Base-by-base conservation (phyloP, 2,329 filamentous ascomycete species). In the Colletotrichum incanum region DNA sequence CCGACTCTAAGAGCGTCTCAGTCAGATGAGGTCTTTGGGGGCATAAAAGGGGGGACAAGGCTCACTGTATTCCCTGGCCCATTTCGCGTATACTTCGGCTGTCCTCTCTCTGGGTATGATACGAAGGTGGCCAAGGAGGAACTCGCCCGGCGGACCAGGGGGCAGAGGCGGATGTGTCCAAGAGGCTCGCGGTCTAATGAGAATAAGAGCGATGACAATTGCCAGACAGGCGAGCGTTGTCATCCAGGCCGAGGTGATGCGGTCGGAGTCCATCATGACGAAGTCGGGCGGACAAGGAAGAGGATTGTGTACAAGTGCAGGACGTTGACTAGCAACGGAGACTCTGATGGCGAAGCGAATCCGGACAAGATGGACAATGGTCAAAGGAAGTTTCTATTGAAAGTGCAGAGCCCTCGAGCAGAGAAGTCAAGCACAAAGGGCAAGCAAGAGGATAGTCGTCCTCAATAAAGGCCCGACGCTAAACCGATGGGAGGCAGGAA, bases 51-150 rank as follows among this genome's bases (percentile, higher is more conserved):
- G 26, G 47, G 9, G 45, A 37, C 34, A 14, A 12, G 20, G 37
- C 73, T 69, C 28, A 94, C 92, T 80, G 94, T 93, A 78, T 94
- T 71, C 58, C 41, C 70, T 65, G 26, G 72, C 73, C 74, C 74
- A 75, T 59, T 74, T 52, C 7, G 71, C 64, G 55, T 75, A 75
- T 20, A 65, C 67, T 49, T 59, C 70, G 37, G 73, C 74, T 6
- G 74, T 72, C 47, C 56, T 60, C 39, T 74, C 66, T 45, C 63
- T 67, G 49, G 68, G 84, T 43, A 81, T 77, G 64, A 86, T 84
- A 2, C 81, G 79, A 4, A 76, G 62, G 58, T 82, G 82, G 5
- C 84, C 84, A 43, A 82, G 76, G 20, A 85, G 76, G 2, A 80
- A 80, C 11, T 77, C 77, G 5, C 74, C 69, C 20, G 69, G 63